phyloP scores from a whole-genome alignment of 1,284 basidiomycete genomes.

The Pyrrhoderma noxium region DNA sequence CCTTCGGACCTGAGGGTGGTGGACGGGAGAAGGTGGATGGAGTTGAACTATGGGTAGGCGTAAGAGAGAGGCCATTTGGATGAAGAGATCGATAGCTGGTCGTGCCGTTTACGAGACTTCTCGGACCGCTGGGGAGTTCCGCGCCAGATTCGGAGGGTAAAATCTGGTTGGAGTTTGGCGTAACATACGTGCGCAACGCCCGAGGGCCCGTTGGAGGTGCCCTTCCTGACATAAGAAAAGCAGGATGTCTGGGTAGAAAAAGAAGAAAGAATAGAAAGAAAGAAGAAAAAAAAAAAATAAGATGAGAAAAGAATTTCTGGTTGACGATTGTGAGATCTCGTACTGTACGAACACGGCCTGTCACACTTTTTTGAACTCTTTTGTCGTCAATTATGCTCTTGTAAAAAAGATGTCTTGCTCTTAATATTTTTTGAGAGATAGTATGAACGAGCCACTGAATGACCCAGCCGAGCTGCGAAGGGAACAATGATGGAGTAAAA shows the following conservation, averaged over 20 bases:
- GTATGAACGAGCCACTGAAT: too few species aligned
- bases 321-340: not conserved
- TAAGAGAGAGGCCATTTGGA: slow-evolving; percentile 4
- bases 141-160: slow-evolving; percentile 10
- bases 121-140: slow-evolving; percentile 28
- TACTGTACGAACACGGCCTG: too few species aligned
- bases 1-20: slow-evolving; percentile 14
- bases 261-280: too few species aligned
- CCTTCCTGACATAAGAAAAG: slow-evolving; percentile 56
- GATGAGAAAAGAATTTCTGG: not conserved
- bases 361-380: too few species aligned
- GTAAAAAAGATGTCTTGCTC: not conserved
- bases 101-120: slow-evolving; percentile 27
- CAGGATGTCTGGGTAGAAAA: too few species aligned
- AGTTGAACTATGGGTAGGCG: not conserved
- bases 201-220: slow-evolving; percentile 65
- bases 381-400: not conserved
- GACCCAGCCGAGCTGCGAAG: too few species aligned
- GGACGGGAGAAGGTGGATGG: not conserved
- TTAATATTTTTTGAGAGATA: too few species aligned
- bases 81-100: not conserved
- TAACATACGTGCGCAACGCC: slow-evolving; percentile 42
- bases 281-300: not conserved
- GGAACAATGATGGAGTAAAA: not conserved
- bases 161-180: slow-evolving; percentile 3